A percentile compares a stretch with the other conserved stretches of the same genome.
phyloP scores from a whole-genome alignment of 192 early-diverging fungal genomes.

The Phycomyces blakesleeanus region DNA sequence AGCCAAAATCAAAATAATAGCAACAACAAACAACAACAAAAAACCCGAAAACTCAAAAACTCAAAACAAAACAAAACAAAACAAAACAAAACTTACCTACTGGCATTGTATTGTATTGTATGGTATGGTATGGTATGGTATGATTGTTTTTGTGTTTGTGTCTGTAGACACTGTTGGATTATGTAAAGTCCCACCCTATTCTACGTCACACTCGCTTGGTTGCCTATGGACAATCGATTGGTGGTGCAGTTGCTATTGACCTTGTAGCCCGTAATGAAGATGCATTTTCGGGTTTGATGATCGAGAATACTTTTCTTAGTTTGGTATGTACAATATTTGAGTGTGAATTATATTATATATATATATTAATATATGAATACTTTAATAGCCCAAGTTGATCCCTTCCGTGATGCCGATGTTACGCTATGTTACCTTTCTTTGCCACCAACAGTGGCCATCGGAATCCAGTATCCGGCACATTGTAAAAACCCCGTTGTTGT shows the following conservation, averaged over 20 bases:
- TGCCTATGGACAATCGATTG: conserved; percentile 93
- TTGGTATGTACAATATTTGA: conserved; percentile 70
- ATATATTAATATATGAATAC: no score
- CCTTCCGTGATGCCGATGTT: conserved; percentile 80
- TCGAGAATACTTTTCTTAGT: conserved; percentile 94
- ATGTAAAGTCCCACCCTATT: conserved; percentile 69
- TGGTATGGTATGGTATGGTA: no score
- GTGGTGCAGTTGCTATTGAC: conserved; percentile 93
- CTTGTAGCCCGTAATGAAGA: conserved; percentile 75
- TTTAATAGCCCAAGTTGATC: conserved; percentile 85
- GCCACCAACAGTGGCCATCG: conserved; percentile 88
- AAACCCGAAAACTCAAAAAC: no score
- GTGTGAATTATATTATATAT: no score
- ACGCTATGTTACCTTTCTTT: conserved; percentile 70
- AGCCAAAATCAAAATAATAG: no score
- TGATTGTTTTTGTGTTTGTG: no score
- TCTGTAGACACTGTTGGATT: conserved; percentile 75
- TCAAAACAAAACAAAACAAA: no score
- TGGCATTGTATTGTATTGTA: no score
- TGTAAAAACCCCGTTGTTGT: conserved; percentile 66
- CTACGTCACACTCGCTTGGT: conserved; percentile 75
- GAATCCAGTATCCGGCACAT: conserved; percentile 68
- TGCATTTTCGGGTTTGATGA: conserved; percentile 73
- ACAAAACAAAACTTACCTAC: no score
- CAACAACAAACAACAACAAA: no score